Conservation (phyloP, 2,329 filamentous ascomycete genomes). For the Xylariaceae sp. region DNA sequence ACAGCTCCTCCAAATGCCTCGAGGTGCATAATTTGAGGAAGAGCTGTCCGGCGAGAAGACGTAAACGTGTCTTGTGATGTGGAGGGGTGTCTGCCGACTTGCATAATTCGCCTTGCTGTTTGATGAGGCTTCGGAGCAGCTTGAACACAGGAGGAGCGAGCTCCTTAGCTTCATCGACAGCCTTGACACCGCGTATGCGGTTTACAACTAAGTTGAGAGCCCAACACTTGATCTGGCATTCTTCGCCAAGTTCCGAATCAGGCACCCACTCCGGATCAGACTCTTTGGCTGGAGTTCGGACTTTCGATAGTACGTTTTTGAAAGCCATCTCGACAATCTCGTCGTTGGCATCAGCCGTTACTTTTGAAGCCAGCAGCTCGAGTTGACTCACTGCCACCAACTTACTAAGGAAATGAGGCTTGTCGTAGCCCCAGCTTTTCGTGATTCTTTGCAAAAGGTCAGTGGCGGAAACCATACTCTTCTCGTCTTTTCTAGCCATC, state of each 20-base stretch:
- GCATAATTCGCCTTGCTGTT: slow-evolving; percentile 73
- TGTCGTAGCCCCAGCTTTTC: slow-evolving; percentile 68
- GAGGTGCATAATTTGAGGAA: slow-evolving; percentile 79
- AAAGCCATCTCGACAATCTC: slow-evolving; percentile 75
- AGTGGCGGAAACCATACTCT: slow-evolving; percentile 75
- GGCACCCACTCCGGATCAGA: slow-evolving; percentile 62
- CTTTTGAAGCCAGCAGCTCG: slow-evolving; percentile 67
- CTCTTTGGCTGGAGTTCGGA: slow-evolving; percentile 57
- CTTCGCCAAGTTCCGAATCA: slow-evolving; percentile 67
- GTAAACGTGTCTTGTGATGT: slow-evolving; percentile 74
- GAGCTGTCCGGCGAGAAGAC: slow-evolving; percentile 75
- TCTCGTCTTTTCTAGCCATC: slow-evolving; percentile 68
- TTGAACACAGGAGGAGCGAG: slow-evolving; percentile 68
- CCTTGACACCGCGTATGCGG: slow-evolving; percentile 61
- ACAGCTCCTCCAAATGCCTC: slow-evolving; percentile 69
- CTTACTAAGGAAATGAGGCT: slow-evolving; percentile 70
- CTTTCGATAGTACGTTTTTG: slow-evolving; percentile 67
- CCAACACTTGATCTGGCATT: slow-evolving; percentile 77
- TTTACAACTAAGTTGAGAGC: slow-evolving; percentile 85
- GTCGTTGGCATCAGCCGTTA: slow-evolving; percentile 69
- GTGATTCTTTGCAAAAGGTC: slow-evolving; percentile 75
- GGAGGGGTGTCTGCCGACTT: slow-evolving; percentile 71
- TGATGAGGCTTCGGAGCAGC: slow-evolving; percentile 72
- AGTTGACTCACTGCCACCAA: slow-evolving; percentile 70
- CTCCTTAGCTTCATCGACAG: slow-evolving; percentile 49